phyloP scores from a whole-genome alignment of 2,329 filamentous ascomycete species.

The Aspergillus pseudoglaucus region DNA sequence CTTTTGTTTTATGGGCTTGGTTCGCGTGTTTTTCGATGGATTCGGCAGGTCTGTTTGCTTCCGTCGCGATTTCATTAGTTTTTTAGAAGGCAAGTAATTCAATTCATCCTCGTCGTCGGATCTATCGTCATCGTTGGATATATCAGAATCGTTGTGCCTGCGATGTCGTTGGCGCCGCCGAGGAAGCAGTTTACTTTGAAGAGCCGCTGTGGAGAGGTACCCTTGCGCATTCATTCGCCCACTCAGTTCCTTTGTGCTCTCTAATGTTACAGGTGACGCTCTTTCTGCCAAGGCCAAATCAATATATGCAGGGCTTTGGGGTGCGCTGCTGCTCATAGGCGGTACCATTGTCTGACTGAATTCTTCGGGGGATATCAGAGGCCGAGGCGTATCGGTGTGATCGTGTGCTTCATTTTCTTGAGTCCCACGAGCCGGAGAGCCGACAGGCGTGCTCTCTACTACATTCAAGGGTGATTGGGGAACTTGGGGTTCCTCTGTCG shows the following conservation, averaged over 20 bases:
- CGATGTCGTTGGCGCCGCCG: constrained; percentile 23
- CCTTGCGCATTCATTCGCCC: constrained; percentile 7
- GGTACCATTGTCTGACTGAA: constrained; percentile 33
- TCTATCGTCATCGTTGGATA: constrained; percentile 22
- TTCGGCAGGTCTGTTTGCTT: constrained; percentile 14
- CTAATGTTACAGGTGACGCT: not conserved
- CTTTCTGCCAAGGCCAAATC: constrained; percentile 3
- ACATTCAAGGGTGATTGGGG: constrained; percentile 18
- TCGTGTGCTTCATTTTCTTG: constrained; percentile 1
- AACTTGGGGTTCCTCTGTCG: constrained; percentile 21
- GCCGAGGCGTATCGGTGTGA: constrained; percentile 7
- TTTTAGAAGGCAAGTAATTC: constrained; percentile 19
- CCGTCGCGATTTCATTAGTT: constrained; percentile 11
- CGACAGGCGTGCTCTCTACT: constrained; percentile 14
- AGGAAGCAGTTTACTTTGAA: constrained; percentile 32
- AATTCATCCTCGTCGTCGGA: constrained; percentile 34
- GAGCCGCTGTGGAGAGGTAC: constrained; percentile 27
- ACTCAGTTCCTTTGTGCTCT: not conserved
- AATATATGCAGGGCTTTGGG: constrained; percentile 12
- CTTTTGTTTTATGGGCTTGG: constrained; percentile 2
- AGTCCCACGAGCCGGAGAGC: constrained; percentile 8
- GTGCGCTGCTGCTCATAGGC: constrained; percentile 32
- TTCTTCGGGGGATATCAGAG: constrained; percentile 13
- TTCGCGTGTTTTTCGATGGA: constrained; percentile 13
- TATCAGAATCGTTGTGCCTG: constrained; percentile 15